phyloP scores from a whole-genome alignment of 2,329 filamentous ascomycete species.

The Talaromyces sp. region DNA sequence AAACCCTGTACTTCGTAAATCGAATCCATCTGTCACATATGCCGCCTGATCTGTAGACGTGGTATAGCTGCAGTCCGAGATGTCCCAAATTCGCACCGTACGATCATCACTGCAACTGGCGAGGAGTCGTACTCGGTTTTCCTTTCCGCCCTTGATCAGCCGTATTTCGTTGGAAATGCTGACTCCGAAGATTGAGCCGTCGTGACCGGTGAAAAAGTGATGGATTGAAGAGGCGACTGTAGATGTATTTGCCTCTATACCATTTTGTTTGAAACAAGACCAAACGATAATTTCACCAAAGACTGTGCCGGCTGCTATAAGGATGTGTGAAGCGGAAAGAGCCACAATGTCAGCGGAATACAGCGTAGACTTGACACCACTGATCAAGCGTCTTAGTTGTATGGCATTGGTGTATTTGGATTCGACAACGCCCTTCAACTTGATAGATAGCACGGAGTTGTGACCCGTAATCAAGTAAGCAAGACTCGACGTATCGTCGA shows the following conservation, averaged over 20 bases:
- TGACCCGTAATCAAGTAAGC: conserved; percentile 76
- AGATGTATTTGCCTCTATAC: conserved; percentile 3
- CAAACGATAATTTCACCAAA: conserved; percentile 93
- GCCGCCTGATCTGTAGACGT: conserved; percentile 31
- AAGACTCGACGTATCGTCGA: conserved; percentile 26
- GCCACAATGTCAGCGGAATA: conserved; percentile 77
- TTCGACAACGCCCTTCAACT: conserved; percentile 20
- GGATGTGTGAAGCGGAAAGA: conserved; percentile 55
- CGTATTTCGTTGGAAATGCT: conserved; percentile 60
- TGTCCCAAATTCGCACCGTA: conserved; percentile 83
- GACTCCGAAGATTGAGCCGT: conserved; percentile 91
- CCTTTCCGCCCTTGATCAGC: conserved; percentile 37
- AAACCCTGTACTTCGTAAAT: conserved; percentile 60
- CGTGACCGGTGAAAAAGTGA: conserved; percentile 65
- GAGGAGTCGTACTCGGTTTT: conserved; percentile 57
- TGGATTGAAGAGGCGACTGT: conserved; percentile 43
- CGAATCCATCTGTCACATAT: conserved; percentile 33
- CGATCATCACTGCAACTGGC: conserved; percentile 94
- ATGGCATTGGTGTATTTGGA: conserved; percentile 26
- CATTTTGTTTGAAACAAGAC: conserved; percentile 56
- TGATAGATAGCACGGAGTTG: conserved; percentile 67
- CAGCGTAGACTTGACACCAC: conserved; percentile 69
- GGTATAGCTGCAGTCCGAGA: conserved; percentile 53
- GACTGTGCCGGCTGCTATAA: conserved; percentile 84
- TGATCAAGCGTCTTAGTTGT: conserved; percentile 42